Conservation (phyloP, 345 rosid genomes). For the Fremontodendron californicum region DNA sequence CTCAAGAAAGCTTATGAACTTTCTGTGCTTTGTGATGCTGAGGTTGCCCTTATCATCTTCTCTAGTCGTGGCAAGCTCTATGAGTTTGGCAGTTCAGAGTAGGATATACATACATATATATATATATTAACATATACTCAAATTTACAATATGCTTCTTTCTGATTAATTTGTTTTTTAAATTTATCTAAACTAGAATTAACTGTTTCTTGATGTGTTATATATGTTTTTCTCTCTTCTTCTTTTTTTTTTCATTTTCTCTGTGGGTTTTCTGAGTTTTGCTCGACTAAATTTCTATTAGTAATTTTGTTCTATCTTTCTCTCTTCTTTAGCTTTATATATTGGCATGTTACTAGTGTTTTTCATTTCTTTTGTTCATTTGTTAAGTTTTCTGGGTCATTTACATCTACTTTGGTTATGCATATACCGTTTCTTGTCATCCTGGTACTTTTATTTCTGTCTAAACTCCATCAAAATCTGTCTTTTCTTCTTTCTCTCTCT, state of each 20-base stretch:
- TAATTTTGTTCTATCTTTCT: background rate
- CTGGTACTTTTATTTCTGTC: background rate
- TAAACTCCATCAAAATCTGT: background rate
- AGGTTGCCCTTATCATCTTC: constrained; percentile 80
- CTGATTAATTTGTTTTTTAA: background rate
- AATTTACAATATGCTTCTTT: background rate
- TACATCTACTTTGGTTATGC: background rate
- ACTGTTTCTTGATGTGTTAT: background rate
- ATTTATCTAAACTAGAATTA: background rate
- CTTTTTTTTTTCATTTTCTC: background rate
- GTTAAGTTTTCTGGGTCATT: background rate
- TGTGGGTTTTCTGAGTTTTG: background rate
- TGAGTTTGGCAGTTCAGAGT: constrained; percentile 78
- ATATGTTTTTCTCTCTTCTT: background rate
- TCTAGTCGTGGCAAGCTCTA: constrained; percentile 84
- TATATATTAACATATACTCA: background rate
- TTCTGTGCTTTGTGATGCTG: constrained; percentile 82
- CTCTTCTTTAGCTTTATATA: background rate
- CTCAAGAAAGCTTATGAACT: constrained; percentile 85
- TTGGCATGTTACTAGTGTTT: background rate
- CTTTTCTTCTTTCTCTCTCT: background rate
- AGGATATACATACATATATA: background rate
- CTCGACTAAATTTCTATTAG: background rate
- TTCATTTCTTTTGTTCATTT: background rate
- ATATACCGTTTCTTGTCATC: background rate